These are phyloP conservation scores for Pleurotus tuoliensis DNA, from an alignment of 768 basidiomycete species.

Conservation along the genomic window DNA sequence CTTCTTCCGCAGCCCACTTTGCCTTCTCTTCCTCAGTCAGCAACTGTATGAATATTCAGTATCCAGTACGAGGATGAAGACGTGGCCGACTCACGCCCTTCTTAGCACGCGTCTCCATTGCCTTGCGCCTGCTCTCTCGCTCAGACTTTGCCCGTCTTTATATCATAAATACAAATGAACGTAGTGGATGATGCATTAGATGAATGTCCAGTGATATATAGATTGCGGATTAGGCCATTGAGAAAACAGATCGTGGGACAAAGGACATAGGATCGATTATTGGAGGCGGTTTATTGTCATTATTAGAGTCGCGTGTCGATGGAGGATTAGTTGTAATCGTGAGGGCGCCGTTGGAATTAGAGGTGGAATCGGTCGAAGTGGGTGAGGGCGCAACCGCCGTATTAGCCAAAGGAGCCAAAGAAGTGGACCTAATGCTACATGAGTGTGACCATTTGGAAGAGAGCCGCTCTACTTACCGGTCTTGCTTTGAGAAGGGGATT, in stretches of 20 bases:
- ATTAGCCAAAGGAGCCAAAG: conserved; percentile 18
- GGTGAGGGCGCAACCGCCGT: conserved; percentile 11
- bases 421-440: conserved; percentile 56
- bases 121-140: conserved; percentile 63
- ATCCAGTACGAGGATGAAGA: background rate
- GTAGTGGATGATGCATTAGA: background rate
- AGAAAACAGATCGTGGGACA: conserved; percentile 66
- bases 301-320: conserved; percentile 30
- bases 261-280: conserved; percentile 46
- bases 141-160: conserved; percentile 68
- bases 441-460: conserved; percentile 44
- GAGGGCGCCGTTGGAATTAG: conserved; percentile 17
- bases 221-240: conserved; percentile 46
- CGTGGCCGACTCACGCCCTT: conserved; percentile 56
- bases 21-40: conserved; percentile 54
- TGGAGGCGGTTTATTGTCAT: conserved; percentile 13
- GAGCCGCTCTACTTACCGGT: conserved; percentile 55
- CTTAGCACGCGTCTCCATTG: conserved; percentile 68
- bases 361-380: conserved; percentile 16
- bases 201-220: background rate
- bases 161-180: conserved; percentile 20
- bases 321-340: conserved; percentile 18
- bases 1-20: conserved; percentile 42
- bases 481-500: conserved; percentile 42
- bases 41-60: conserved; percentile 16